Evolutionary conservation across 1,284 basidiomycete species (phyloP).

Genomic region (Cryptococcus neoformans): DNA sequence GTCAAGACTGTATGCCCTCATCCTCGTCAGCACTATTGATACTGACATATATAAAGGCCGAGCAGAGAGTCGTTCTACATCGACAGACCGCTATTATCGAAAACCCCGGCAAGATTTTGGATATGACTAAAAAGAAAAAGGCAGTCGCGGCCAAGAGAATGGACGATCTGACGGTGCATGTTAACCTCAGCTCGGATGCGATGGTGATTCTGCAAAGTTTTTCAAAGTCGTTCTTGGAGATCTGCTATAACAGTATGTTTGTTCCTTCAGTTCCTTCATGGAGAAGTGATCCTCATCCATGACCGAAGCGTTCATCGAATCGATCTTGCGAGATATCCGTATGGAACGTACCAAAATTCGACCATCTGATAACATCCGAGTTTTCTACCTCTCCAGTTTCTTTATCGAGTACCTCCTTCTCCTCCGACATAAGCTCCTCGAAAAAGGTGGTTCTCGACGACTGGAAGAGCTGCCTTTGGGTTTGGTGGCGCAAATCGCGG

Average conservation of each 20-base stretch:
- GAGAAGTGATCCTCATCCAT: conserved; percentile 3
- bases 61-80: conserved; percentile 63
- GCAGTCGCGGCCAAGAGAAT: conserved; percentile 57
- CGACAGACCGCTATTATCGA: conserved; percentile 73
- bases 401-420: conserved; percentile 82
- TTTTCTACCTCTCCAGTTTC: conserved; percentile 80
- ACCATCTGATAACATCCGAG: conserved; percentile 81
- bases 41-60: conserved; percentile 27
- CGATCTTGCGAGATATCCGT: conserved; percentile 85
- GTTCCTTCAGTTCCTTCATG: background rate
- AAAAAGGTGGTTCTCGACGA: conserved; percentile 21
- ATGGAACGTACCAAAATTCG: conserved; percentile 85
- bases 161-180: conserved; percentile 51
- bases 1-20: conserved; percentile 58
- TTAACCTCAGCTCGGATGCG: conserved; percentile 62
- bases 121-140: conserved; percentile 69
- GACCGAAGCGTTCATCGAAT: conserved; percentile 70
- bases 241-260: conserved; percentile 77
- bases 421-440: conserved; percentile 45
- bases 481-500: conserved; percentile 75
- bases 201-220: conserved; percentile 64
- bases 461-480: conserved; percentile 59
- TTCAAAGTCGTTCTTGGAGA: conserved; percentile 68
- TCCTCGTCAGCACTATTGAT: background rate
- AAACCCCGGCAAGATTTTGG: conserved; percentile 73